A percentile compares a stretch with the other conserved stretches of the same genome.
phyloP scores from a whole-genome alignment of 2,329 filamentous ascomycete species.

The Aureobasidium sp. region DNA sequence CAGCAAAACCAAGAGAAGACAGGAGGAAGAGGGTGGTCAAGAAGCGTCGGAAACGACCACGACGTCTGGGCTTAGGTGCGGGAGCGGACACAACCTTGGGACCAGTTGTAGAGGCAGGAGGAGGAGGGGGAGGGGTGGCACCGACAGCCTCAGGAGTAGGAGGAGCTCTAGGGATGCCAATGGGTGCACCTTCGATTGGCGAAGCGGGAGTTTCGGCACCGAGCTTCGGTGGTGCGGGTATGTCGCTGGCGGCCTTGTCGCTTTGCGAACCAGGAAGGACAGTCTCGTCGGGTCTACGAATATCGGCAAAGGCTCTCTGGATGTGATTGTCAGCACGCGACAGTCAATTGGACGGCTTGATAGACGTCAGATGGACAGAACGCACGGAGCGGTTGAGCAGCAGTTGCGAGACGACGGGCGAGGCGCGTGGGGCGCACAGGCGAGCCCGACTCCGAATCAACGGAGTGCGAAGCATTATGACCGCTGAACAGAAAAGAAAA shows the following conservation, averaged over 20 bases:
- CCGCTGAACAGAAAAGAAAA: neutral
- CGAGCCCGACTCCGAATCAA: conserved; percentile 14
- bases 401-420: conserved; percentile 13
- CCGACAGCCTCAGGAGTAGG: conserved; percentile 15
- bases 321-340: neutral
- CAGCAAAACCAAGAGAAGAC: conserved; percentile 69
- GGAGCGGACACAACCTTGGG: conserved; percentile 31
- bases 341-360: neutral
- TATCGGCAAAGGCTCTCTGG: conserved; percentile 24
- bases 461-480: conserved; percentile 16
- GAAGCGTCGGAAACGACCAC: conserved; percentile 66
- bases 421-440: conserved; percentile 4
- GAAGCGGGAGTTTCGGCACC: conserved; percentile 14
- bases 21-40: conserved; percentile 69
- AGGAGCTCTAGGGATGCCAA: conserved; percentile 19
- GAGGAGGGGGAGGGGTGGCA: conserved; percentile 18
- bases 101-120: conserved; percentile 15
- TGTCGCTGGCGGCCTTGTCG: conserved; percentile 19
- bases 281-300: conserved; percentile 22
- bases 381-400: conserved; percentile 14
- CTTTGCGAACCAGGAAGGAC: conserved; percentile 26
- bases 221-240: conserved; percentile 23
- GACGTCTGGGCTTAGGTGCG: conserved; percentile 47
- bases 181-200: conserved; percentile 13
- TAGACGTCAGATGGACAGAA: neutral